Evolutionary conservation across 495 filamentous ascomycete genomes (phyloP), one percentile per base, ranked within the genome.

Genomic region (Xylaria telfairii): DNA sequence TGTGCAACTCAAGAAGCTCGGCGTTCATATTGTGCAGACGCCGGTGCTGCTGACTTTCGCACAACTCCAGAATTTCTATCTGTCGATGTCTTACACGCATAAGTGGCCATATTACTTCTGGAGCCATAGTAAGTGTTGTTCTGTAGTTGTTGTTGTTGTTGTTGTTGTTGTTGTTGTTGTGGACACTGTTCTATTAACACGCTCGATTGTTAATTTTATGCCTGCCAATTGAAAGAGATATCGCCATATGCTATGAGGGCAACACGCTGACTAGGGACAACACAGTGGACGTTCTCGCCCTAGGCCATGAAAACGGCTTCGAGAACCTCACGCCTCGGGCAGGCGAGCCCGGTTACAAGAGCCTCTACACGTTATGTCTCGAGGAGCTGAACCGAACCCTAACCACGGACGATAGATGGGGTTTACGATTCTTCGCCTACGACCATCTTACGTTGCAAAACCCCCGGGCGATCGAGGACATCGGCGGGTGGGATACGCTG

Each of bases 21-120:
- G 88, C 6, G 86, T 91, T 51, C 87, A 88, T 68, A 75, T 91
- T 54, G 56, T 91, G 13, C 78, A 80, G 41, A 89, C 89, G 0
- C 88, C 89, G 0, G 87, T 86, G 3, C 82, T 90, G 21, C 77
- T 91, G 42, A 87, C 73, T 51, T 91, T 91, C 61, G 84, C 89
- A 15, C 89, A 91, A 68, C 78, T 90, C 32, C 89, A 91, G 70
- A 91, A 91, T 74, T 91, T 88, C 75, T 89, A 83, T 72, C 81
- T 89, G 34, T 73, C 77, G n/a, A 71, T 69, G 30, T 79, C 74
- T 42, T 80, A 80, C 17, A 73, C 83, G 2, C 77, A 83, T 15
- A 67, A 77, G 12, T 89, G 85, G 86, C 76, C 80, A n/a, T 78
- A 84, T 73, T 89, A 84, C 73, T 88, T 86, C 77, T 88, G 86